Evolutionary conservation across 257 asterid species (phyloP).

Genomic region (Forsythia viridissima): DNA sequence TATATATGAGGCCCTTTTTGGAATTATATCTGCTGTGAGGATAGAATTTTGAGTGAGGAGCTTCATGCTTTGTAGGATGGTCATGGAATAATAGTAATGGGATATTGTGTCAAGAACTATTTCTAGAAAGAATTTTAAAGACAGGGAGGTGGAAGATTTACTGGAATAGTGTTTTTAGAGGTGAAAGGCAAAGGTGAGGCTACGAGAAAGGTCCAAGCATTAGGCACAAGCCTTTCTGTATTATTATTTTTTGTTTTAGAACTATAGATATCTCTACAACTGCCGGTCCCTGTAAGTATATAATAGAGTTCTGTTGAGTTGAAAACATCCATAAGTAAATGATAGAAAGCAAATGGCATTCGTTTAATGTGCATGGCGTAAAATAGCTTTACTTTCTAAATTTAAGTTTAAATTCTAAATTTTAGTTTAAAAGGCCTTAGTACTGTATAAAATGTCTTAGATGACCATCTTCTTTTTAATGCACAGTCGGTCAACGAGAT

Average conservation of each 20-base stretch:
- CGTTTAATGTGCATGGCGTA: background rate
- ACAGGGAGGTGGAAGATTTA: background rate
- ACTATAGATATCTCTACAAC: background rate
- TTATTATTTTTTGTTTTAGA: background rate
- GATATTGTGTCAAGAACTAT: background rate
- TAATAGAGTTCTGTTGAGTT: background rate
- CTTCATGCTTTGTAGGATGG: background rate
- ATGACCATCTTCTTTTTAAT: background rate
- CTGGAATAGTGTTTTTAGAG: background rate
- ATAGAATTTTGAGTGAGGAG: background rate
- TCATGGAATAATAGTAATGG: background rate
- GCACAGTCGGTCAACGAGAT: background rate
- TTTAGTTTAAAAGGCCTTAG: background rate
- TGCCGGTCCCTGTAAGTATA: background rate
- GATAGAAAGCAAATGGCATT: background rate
- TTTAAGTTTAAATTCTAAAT: background rate
- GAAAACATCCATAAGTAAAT: background rate
- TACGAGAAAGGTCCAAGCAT: background rate
- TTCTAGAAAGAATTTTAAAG: background rate
- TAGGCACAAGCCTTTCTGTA: background rate
- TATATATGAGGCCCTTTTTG: background rate
- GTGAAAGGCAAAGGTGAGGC: background rate
- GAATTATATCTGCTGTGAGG: background rate
- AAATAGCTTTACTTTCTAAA: background rate
- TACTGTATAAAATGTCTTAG: background rate